Base-by-base conservation (phyloP, 2,329 filamentous ascomycete genomes). In the Diplodia corticola region DNA sequence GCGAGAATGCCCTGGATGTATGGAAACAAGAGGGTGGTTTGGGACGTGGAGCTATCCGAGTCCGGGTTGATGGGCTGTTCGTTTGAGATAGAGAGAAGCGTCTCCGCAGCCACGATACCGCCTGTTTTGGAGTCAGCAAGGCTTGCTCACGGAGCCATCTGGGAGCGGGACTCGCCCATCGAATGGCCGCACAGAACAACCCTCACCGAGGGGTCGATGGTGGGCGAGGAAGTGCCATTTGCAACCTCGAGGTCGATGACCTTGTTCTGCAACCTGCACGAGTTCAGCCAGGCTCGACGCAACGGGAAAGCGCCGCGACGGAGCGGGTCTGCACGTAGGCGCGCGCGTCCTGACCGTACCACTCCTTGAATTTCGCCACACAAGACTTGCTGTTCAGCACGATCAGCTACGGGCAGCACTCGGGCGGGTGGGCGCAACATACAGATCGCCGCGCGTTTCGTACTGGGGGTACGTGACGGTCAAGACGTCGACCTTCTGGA, bases 41-140 rank as follows among this genome's bases (percentile, higher is more conserved):
- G 73, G 1, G 71, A 70, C 9, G 73, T 72, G 26, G 76, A 75
- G 48, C 74, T 69, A 15, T 74, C 71, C 63, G 74, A 74, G 40
- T 81, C 81, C 69, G 71, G 71, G 22, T 73, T 70, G 28, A 79
- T 74, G 6, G 77, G 75, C 66, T 76, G 71, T 15, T 78, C 91
- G 67, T 88, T 85, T 50, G 91, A 79, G 61, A 98, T 85, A 48
- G 89, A 85, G 71, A 97, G 86, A 69, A 94, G 83, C 15, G 92
- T 90, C 75, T 98, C 95, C 37, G 93, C 94, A 12, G 92, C 94
- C 54, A 98, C 93, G 72, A 98, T 97, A 71, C 95, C 95, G 91
- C 44, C 64, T 66, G 78, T 33, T 35, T 55, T 17, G 85, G 79
- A 82, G 54, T 63, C 33, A 86, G 81, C 81, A 83, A 3, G 79